Evolutionary conservation across 2,329 filamentous ascomycete species (phyloP).

Genomic region (Magnaporthiopsis poae): DNA sequence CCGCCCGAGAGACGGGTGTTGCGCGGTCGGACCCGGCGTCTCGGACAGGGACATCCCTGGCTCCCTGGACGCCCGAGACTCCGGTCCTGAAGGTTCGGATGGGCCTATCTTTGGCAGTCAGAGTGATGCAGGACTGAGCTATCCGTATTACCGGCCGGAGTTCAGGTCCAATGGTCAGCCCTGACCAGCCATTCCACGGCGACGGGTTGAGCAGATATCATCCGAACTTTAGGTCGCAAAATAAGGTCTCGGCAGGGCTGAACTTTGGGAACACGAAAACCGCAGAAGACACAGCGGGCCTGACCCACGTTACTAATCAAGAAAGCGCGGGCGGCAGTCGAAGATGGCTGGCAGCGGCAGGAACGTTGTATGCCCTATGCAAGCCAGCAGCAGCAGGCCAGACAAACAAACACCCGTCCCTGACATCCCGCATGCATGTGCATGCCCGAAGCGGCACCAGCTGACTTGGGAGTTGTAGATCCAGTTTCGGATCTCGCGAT

Average conservation of each 20-base stretch:
- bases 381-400: neutral
- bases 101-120: neutral
- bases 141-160: neutral
- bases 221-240: neutral
- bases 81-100: neutral
- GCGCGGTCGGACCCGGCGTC: neutral
- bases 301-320: neutral
- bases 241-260: neutral
- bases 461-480: too few species aligned
- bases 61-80: too few species aligned
- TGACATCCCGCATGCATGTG: too few species aligned
- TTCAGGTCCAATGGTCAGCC: neutral
- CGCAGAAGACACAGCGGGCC: neutral
- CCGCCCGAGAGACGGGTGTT: neutral
- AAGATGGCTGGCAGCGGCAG: neutral
- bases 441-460: too few species aligned
- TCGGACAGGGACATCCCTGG: too few species aligned
- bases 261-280: neutral
- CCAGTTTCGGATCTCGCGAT: too few species aligned
- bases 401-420: neutral
- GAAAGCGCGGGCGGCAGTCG: neutral
- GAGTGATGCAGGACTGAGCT: neutral
- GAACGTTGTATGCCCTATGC: too few species aligned
- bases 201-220: neutral
- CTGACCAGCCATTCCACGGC: neutral